Percentiles rank a stretch among this genome's conserved stretches.
Evolutionary conservation across 2,329 filamentous ascomycete genomes (phyloP).

Genomic region (Incumbomyces lentus): DNA sequence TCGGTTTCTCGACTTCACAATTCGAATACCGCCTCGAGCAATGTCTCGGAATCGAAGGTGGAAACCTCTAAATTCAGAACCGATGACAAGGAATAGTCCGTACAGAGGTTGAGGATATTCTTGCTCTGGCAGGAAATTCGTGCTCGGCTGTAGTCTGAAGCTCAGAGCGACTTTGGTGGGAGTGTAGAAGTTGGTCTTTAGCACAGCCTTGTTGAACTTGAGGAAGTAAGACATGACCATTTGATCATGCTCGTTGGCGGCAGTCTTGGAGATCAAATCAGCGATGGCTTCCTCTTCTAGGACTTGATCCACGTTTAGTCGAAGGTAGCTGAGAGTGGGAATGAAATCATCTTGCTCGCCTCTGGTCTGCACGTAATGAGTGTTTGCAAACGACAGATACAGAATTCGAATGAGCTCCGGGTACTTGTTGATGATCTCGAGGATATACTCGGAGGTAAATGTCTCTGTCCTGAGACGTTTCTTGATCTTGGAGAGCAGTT

Average conservation of each 20-base stretch:
- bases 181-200: conserved; percentile 98
- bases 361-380: conserved; percentile 63
- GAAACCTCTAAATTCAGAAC: conserved; percentile 92
- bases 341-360: conserved; percentile 58
- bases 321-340: conserved; percentile 58
- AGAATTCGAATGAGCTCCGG: conserved; percentile 76
- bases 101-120: conserved; percentile 92
- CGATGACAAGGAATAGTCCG: conserved; percentile 98
- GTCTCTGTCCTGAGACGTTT: conserved; percentile 89
- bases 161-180: conserved; percentile 96
- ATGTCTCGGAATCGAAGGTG: conserved; percentile 97
- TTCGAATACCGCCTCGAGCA: conserved; percentile 90
- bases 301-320: conserved; percentile 60
- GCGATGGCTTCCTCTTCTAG: conserved; percentile 64
- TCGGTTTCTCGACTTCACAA: conserved; percentile 94
- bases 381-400: conserved; percentile 83
- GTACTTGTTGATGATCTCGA: conserved; percentile 90
- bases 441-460: conserved; percentile 95
- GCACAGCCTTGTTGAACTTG: conserved; percentile 82
- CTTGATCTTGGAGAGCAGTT: conserved; percentile 88
- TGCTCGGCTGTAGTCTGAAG: conserved; percentile 76
- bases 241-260: conserved; percentile 86
- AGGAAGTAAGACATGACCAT: conserved; percentile 98
- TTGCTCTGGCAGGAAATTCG: conserved; percentile 68
- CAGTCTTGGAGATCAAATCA: conserved; percentile 67